Evolutionary conservation across 345 rosid genomes (phyloP).

Genomic region (Citrus mangshanensis): DNA sequence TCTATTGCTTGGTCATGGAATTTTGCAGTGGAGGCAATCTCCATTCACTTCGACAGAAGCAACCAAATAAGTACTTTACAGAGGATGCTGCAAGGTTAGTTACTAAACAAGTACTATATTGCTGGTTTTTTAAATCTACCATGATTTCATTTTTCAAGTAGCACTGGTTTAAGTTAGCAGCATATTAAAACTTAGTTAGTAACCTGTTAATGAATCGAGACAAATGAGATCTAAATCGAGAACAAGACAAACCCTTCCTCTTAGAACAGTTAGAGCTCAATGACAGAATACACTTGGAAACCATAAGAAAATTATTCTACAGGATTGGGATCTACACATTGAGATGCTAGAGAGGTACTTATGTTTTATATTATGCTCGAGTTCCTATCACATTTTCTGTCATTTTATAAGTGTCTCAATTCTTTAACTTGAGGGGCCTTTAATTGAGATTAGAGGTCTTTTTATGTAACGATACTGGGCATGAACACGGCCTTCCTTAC

Average conservation of each 20-base stretch:
- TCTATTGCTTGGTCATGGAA: slow-evolving; percentile 73
- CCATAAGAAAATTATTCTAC: background rate
- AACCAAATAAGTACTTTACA: slow-evolving; percentile 57
- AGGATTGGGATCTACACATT: background rate
- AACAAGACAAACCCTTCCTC: background rate
- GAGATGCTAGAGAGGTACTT: background rate
- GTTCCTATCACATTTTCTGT: background rate
- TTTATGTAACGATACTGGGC: background rate
- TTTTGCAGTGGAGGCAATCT: slow-evolving; percentile 81
- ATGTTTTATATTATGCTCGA: background rate
- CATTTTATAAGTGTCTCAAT: background rate
- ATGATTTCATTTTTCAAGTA: background rate
- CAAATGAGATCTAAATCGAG: background rate
- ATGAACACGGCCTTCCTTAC: background rate
- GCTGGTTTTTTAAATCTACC: background rate
- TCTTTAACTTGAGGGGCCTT: background rate
- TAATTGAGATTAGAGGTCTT: background rate
- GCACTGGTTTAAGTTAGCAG: background rate
- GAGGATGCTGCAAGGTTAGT: slow-evolving; percentile 68
- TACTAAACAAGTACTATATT: background rate
- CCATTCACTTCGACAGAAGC: slow-evolving; percentile 75
- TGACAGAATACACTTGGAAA: background rate
- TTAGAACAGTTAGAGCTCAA: background rate
- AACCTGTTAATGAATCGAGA: background rate
- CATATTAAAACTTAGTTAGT: background rate